These are phyloP conservation scores for Cornus suecica DNA, from an alignment of 148 eudicot species.

Conservation along the genomic window DNA sequence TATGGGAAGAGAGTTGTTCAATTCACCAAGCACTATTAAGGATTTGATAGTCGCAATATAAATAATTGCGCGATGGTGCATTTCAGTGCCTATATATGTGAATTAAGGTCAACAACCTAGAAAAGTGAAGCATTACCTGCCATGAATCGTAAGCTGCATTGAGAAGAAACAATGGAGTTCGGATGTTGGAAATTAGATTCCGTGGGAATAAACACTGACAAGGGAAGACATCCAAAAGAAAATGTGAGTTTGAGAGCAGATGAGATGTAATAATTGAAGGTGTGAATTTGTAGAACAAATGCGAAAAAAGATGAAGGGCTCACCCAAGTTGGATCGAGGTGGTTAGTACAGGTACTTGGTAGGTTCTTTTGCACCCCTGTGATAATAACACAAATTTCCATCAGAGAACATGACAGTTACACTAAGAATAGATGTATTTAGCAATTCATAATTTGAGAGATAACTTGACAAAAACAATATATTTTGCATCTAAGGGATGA, in stretches of 20 bases:
- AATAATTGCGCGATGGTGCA: no score
- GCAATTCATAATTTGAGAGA: not conserved
- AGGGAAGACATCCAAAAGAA: not conserved
- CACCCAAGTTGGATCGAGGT: constrained; percentile 68
- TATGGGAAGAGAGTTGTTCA: not conserved
- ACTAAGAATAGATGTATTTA: not conserved
- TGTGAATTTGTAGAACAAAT: not conserved
- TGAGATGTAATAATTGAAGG: not conserved
- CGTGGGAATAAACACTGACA: constrained; percentile 90
- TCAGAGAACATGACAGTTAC: not conserved
- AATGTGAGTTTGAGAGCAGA: not conserved
- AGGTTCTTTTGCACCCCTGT: constrained; percentile 59
- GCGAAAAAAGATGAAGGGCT: constrained; percentile 16
- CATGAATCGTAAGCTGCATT: constrained; percentile 91
- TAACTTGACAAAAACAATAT: not conserved
- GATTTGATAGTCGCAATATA: not conserved
- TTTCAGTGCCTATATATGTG: not conserved
- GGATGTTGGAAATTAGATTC: constrained; percentile 58
- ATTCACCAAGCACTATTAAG: not conserved
- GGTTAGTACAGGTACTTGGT: constrained; percentile 56
- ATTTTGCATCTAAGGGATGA: not conserved
- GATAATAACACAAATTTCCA: not conserved
- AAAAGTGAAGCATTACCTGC: constrained; percentile 42
- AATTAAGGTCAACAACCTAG: not conserved
- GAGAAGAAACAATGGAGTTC: constrained; percentile 78